Conservation (phyloP, 176 grass and related monocot genomes). For the Oryza punctata region DNA sequence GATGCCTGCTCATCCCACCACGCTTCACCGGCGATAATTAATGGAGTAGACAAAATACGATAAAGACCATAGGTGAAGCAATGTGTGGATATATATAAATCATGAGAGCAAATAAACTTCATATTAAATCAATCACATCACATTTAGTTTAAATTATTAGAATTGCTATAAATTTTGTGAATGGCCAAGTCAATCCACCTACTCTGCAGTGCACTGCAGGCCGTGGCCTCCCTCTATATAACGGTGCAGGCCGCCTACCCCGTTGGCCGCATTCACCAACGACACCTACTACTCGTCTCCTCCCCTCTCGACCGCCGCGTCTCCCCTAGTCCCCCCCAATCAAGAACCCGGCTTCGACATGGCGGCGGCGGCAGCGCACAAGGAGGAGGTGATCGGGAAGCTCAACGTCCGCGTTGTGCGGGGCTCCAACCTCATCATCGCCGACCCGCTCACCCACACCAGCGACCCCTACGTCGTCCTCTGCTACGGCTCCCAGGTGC, state of each 20-base stretch:
- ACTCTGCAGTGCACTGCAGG: too few relatives aligned
- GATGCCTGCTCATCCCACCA: too few relatives aligned
- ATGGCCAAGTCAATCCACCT: too few relatives aligned
- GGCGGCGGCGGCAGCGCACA: conserved; percentile 18
- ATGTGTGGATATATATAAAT: too few relatives aligned
- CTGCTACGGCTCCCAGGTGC: conserved; percentile 57
- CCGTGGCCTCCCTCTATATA: conserved; percentile 20
- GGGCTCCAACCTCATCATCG: conserved; percentile 54
- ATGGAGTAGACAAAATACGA: too few relatives aligned
- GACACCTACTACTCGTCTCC: neutral
- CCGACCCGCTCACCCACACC: conserved; percentile 63
- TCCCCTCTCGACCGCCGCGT: neutral
- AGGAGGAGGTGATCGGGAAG: conserved; percentile 51
- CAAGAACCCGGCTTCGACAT: neutral
- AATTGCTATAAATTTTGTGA: too few relatives aligned
- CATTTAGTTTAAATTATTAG: too few relatives aligned
- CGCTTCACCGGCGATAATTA: too few relatives aligned
- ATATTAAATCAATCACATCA: too few relatives aligned
- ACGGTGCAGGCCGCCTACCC: conserved; percentile 17
- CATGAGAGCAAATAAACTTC: too few relatives aligned
- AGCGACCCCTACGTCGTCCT: conserved; percentile 95
- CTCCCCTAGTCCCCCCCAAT: too few relatives aligned
- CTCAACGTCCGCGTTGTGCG: conserved; percentile 56
- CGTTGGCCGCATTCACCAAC: conserved; percentile 32
- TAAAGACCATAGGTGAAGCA: too few relatives aligned